These are phyloP conservation scores for Venturia oleaginea DNA, from an alignment of 2,329 filamentous ascomycete genomes.

Conservation along the genomic window DNA sequence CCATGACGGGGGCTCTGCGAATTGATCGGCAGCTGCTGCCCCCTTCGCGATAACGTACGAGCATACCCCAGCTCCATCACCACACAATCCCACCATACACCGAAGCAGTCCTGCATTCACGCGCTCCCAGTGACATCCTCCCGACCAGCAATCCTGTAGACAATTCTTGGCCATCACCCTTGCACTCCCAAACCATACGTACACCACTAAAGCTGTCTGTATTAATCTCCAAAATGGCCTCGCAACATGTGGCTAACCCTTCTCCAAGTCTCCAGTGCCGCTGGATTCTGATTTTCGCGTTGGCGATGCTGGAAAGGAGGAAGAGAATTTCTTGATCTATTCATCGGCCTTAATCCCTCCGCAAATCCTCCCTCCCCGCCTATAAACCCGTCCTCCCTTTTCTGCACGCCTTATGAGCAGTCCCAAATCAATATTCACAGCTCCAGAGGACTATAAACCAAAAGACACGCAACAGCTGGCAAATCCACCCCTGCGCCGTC, in stretches of 20 bases:
- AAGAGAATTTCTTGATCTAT: background rate
- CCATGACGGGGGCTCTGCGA: background rate
- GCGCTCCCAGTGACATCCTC: background rate
- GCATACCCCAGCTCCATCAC: background rate
- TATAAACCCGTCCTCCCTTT: background rate
- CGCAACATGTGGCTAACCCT: background rate
- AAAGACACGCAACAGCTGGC: background rate
- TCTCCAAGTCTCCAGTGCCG: background rate
- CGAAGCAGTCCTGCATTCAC: background rate
- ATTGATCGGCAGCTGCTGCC: background rate
- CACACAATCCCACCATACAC: background rate
- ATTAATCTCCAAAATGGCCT: background rate
- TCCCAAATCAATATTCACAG: conserved; percentile 12
- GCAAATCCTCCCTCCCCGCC: background rate
- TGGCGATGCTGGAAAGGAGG: background rate
- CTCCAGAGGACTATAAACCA: conserved; percentile 8
- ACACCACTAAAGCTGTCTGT: background rate
- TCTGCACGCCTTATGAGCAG: conserved; percentile 5
- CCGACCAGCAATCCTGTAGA: conserved; percentile 2
- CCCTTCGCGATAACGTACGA: background rate
- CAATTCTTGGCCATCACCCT: background rate
- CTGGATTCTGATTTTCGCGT: background rate
- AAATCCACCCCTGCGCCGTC: background rate
- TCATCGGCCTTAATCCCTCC: background rate
- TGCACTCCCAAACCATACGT: background rate